phyloP scores from a whole-genome alignment of 306 rosid genomes.

The Begonia fuchsioides region DNA sequence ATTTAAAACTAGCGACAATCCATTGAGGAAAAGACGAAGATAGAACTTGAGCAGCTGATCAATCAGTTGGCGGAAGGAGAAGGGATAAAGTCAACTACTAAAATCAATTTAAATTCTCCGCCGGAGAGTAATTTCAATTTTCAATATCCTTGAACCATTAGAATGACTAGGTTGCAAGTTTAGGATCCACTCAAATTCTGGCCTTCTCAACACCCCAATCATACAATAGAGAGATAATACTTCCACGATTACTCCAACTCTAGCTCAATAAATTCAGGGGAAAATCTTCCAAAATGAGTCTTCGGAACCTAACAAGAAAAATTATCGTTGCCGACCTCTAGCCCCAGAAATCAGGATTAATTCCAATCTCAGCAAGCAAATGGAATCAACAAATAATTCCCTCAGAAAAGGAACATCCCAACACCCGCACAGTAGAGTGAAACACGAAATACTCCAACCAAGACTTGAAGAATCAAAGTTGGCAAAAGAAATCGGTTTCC shows the following conservation, averaged over 20 bases:
- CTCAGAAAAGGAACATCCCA: slow-evolving; percentile 11
- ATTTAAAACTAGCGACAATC: neutral
- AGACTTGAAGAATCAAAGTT: slow-evolving; percentile 12
- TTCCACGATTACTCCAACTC: too few species aligned
- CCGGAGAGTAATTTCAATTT: neutral
- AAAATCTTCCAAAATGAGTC: neutral
- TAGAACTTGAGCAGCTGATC: too few species aligned
- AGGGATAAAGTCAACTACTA: too few species aligned
- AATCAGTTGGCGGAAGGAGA: too few species aligned
- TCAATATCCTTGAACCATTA: neutral
- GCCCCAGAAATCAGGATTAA: neutral
- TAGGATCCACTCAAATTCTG: neutral
- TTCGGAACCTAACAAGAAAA: slow-evolving; percentile 5
- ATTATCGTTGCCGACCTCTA: slow-evolving; percentile 4
- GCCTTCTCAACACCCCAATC: neutral
- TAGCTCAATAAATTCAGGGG: too few species aligned
- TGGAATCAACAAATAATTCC: slow-evolving; percentile 17
- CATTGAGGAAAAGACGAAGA: too few species aligned
- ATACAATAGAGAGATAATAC: neutral
- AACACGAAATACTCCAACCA: neutral
- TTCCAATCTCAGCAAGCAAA: slow-evolving; percentile 24
- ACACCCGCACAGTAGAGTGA: neutral
- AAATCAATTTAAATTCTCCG: too few species aligned
- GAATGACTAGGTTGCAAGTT: neutral
- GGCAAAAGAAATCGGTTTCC: slow-evolving; percentile 3